Conservation (phyloP, 139 green algal species). For the Coccomyxa sp. region DNA sequence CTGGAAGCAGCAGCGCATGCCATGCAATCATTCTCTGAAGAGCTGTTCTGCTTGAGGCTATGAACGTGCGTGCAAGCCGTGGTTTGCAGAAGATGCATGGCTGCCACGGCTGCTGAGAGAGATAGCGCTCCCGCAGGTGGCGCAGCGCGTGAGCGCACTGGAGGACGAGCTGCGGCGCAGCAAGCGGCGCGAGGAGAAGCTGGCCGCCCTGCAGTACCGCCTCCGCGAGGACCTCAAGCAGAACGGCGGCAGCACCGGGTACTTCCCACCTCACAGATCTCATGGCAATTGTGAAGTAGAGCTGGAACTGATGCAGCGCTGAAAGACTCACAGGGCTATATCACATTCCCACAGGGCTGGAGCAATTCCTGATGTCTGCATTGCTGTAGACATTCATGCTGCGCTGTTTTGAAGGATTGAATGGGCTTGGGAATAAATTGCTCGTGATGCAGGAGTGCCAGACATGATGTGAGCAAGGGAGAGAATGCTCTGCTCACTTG, state of each 20-base stretch:
- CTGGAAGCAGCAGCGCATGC: too few relatives aligned
- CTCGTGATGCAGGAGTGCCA: neutral
- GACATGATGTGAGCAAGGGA: neutral
- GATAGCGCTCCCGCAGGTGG: neutral
- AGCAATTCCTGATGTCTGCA: too few relatives aligned
- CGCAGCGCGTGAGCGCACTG: conserved; percentile 16
- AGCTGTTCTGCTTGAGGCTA: neutral
- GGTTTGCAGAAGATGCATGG: neutral
- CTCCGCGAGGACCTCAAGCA: conserved; percentile 63
- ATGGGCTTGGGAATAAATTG: neutral
- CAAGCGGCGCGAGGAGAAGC: conserved; percentile 74
- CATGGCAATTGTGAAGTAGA: neutral
- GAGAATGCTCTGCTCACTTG: neutral
- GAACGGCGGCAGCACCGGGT: conserved; percentile 21
- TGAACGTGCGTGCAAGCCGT: neutral
- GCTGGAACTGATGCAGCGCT: neutral
- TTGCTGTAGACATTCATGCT: too few relatives aligned
- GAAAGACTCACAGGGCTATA: neutral
- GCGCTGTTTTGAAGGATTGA: too few relatives aligned
- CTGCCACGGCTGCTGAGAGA: neutral
- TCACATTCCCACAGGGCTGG: too few relatives aligned
- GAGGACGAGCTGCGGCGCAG: conserved; percentile 63
- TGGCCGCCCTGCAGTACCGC: conserved; percentile 69
- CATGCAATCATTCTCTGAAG: too few relatives aligned
- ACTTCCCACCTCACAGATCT: neutral